Conservation (phyloP, 2,329 filamentous ascomycete genomes). For the Fusarium sp. region DNA sequence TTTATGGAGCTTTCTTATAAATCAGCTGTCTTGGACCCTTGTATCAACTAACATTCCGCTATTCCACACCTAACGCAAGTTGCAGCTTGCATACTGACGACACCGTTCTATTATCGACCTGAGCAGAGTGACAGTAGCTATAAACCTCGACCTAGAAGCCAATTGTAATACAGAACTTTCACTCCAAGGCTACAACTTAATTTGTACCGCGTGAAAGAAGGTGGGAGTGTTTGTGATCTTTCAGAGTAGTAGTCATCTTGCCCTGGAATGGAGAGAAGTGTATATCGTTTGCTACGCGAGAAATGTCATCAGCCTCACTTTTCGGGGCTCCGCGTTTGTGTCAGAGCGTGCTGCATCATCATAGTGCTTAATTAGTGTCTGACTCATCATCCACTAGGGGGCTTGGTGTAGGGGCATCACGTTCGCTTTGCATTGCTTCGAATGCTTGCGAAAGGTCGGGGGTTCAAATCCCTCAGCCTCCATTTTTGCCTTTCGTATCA, state of each 20-base stretch:
- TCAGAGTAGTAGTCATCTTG: accelerated
- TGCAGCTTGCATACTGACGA: accelerated
- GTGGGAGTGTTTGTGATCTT: accelerated
- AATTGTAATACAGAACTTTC: background rate
- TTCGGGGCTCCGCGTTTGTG: no score
- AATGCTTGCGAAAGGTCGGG: conserved; percentile 21
- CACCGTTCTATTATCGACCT: accelerated
- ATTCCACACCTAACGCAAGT: background rate
- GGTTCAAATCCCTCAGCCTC: conserved; percentile 24
- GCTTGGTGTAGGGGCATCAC: conserved; percentile 22
- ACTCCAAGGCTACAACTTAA: background rate
- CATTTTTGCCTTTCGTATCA: background rate
- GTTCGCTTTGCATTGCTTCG: conserved; percentile 18
- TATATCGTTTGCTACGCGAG: background rate
- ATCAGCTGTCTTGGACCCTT: background rate
- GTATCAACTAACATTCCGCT: background rate
- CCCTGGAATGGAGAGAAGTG: accelerated
- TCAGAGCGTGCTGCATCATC: accelerated
- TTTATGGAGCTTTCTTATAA: background rate
- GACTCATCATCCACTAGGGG: background rate
- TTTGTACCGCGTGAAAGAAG: no score
- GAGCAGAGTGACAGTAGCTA: accelerated
- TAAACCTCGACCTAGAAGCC: accelerated
- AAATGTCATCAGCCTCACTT: accelerated
- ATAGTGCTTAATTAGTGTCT: background rate